Evolutionary conservation across 2,329 filamentous ascomycete species (phyloP).

Genomic region (Fusarium sp.): DNA sequence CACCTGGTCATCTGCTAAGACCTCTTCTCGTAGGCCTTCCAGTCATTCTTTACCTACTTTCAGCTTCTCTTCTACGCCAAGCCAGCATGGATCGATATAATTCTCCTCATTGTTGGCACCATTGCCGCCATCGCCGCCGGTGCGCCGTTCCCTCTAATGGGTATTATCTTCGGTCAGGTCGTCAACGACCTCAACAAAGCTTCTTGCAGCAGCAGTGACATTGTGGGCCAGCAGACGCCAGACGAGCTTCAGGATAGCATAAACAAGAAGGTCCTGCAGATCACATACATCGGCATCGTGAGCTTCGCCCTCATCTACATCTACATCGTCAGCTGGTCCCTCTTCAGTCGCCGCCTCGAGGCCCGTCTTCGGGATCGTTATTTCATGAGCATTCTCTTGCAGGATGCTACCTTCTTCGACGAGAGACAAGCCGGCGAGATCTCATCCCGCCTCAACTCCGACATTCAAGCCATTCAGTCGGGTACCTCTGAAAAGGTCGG

Average conservation of each 20-base stretch:
- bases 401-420: constrained; percentile 75
- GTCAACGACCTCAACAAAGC: constrained; percentile 70
- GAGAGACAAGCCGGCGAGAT: constrained; percentile 72
- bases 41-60: constrained; percentile 54
- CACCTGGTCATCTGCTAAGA: constrained; percentile 10
- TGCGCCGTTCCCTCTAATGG: constrained; percentile 72
- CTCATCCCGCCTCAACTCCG: constrained; percentile 71
- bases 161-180: constrained; percentile 73
- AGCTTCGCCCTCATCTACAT: constrained; percentile 73
- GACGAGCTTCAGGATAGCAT: constrained; percentile 56
- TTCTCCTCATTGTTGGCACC: constrained; percentile 56
- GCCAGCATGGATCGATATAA: constrained; percentile 56
- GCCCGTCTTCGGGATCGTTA: constrained; percentile 72
- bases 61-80: constrained; percentile 59
- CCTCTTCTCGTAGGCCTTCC: constrained; percentile 22
- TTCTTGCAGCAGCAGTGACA: constrained; percentile 58
- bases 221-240: constrained; percentile 37
- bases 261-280: constrained; percentile 68
- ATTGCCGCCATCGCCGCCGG: constrained; percentile 67
- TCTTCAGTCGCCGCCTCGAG: constrained; percentile 72
- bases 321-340: constrained; percentile 72
- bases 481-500: constrained; percentile 80
- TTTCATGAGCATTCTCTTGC: constrained; percentile 67
- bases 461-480: constrained; percentile 74
- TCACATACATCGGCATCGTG: constrained; percentile 73